Evolutionary conservation across 2,329 filamentous ascomycete species (phyloP), one percentile per base, ranked within the genome.

Genomic region (Aspergillus glaucus): DNA sequence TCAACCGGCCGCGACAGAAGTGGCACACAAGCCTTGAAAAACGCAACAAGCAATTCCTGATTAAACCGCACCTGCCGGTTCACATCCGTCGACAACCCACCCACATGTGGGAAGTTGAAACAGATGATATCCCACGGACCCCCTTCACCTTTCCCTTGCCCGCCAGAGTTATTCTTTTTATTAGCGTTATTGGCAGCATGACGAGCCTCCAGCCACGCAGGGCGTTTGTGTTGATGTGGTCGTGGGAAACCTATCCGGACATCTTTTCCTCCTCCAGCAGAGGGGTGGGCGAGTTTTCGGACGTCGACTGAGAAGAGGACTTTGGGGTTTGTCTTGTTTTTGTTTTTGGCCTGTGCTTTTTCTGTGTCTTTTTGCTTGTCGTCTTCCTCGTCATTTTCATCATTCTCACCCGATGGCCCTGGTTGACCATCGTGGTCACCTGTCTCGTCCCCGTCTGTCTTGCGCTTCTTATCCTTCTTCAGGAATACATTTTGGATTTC

Each of bases 91-190:
- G 82, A 87, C 61, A 94, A 85, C 42, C 93, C 93, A 55, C 93
- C 93, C 3, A 94, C 87, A 73, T 98, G 93, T 32, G 93, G 93
- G 69, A 98, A 98, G 76, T 96, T 95, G 81, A 97, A 98, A 56
- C 92, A 77, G 53, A 97, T 85, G 49, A 82, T 79, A 67, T 95
- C 84, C 77, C 86, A 91, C 3, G 74, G 68, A 3, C 70, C 69
- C 14, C 61, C 61, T 3, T 48, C 34, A 6, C 24, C 21, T 12
- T 46, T 44, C 19, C 46, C n/a, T 9, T 14, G 22, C 22, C 5
- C 5, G 6, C 22, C 19, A 6, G 37, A 5, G 5, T 22, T 19
- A 12, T 40, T 22, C 10, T 22, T 48, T 34, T 49, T 52, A n/a
- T 46, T 46, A 3, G 26, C 26, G 26, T 30, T 30, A 30, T 30